Conservation (phyloP, 306 rosid genomes). For the Hippophae rhamnoides region DNA sequence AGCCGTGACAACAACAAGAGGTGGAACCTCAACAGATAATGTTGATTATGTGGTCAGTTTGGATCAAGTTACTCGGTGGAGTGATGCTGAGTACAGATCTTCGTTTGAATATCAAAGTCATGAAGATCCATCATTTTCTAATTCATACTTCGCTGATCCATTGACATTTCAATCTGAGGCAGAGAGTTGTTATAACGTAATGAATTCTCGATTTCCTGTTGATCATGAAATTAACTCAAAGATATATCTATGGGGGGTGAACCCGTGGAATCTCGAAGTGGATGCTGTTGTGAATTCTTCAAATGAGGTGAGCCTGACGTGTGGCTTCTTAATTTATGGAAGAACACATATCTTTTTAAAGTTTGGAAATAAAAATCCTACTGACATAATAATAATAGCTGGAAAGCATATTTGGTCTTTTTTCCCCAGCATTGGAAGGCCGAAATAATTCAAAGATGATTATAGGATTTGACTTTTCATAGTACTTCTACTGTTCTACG, state of each 20-base stretch:
- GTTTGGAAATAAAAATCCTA: not conserved
- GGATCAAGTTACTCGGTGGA: conserved; percentile 93
- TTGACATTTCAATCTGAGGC: conserved; percentile 41
- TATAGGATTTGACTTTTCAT: not conserved
- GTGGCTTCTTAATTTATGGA: not conserved
- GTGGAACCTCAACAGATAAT: conserved; percentile 51
- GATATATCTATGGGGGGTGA: conserved; percentile 93
- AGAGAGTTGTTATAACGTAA: conserved; percentile 32
- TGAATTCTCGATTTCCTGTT: conserved; percentile 70
- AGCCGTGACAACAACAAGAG: conserved; percentile 39
- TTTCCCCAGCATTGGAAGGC: no score
- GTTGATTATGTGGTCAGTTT: conserved; percentile 67
- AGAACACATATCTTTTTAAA: not conserved
- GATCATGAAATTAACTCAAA: conserved; percentile 67
- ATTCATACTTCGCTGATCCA: conserved; percentile 68
- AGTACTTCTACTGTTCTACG: no score
- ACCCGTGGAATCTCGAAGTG: conserved; percentile 97
- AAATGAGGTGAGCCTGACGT: conserved; percentile 56
- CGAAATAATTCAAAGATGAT: no score
- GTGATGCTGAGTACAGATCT: conserved; percentile 66
- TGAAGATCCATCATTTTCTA: conserved; percentile 58
- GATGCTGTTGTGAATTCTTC: conserved; percentile 97
- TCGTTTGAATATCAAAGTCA: conserved; percentile 36
- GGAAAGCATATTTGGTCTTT: not conserved
- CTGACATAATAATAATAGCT: not conserved